Evolutionary conservation across 345 rosid species (phyloP), one percentile per base, ranked within the genome.

Genomic region (Citrus cavaleriei): DNA sequence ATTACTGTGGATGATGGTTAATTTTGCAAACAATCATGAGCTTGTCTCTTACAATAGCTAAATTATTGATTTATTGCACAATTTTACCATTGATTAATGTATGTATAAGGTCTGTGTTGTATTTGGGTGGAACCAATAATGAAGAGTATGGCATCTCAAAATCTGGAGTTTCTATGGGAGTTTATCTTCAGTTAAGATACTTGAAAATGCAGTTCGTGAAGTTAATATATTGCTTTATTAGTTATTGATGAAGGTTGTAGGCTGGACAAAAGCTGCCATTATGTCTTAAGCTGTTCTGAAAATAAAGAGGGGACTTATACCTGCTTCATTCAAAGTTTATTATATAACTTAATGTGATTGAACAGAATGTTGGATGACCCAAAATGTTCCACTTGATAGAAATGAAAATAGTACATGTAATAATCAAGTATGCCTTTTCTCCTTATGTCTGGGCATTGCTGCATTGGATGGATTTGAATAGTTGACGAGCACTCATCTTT

Each of bases 271-370:
- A 10, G 18, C 19, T 40, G 69, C 49, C 59, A 42, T 25, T 22
- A 73, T 37, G 27, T 7, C 77, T 37, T 30, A n/a, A 38, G 54
- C 24, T 25, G 67, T 60, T 60, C 51, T 73, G 60, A n/a, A 58
- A 75, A 64, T n/a, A 16, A 32, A 54, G 6, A 66, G 54, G 18
- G 54, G 38, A 10, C 7, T 5, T 40, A 18, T 75, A 24, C 70
- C 64, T 49, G 68, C 61, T 22, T 62, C 61, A 34, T 51, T 32
- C 57, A 49, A 66, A 76, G 72, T 76, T 76, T 34, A 30, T 32
- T n/a, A 24, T 54, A 9, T 22, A 21, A 32, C 35, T 34, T 66
- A 22, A 4, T 42, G 7, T 19, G 34, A 76, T 35, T 66, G 28
- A 55, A 42, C 46, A 55, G 51, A 66, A 49, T 51, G 55, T 10